These are phyloP conservation scores for Penicillium sp. DNA, from an alignment of 2,329 filamentous ascomycete genomes.

Conservation along the genomic window DNA sequence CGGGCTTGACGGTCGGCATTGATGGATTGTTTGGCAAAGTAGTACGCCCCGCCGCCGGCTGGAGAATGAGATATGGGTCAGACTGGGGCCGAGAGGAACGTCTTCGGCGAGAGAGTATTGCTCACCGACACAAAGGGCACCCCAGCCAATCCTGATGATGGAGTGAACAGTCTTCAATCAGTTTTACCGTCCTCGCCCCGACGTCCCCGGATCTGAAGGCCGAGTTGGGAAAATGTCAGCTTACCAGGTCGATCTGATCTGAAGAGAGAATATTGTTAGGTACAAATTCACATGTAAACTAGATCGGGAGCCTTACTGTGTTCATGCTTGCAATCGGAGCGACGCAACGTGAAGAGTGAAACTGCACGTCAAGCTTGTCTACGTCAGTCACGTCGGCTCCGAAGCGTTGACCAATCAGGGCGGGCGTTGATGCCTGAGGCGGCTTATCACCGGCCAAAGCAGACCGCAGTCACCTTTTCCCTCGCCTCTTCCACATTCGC, in stretches of 20 bases:
- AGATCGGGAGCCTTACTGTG: constrained; percentile 44
- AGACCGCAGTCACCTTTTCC: background rate
- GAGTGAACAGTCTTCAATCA: constrained; percentile 13
- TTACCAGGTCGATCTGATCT: constrained; percentile 61
- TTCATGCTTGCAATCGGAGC: constrained; percentile 51
- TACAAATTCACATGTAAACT: background rate
- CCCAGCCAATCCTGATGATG: constrained; percentile 79
- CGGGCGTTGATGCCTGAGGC: constrained; percentile 27
- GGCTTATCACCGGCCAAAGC: constrained; percentile 7
- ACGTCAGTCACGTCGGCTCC: constrained; percentile 19
- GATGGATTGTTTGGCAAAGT: constrained; percentile 91
- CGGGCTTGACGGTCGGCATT: constrained; percentile 79
- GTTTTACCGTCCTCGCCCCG: constrained; percentile 8
- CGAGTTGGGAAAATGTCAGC: constrained; percentile 20
- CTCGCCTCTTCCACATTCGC: background rate
- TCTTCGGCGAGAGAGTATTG: constrained; percentile 5
- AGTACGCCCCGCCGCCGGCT: constrained; percentile 91
- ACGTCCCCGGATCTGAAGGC: background rate
- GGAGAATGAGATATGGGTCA: constrained; percentile 14
- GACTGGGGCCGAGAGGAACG: background rate
- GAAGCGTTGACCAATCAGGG: constrained; percentile 9
- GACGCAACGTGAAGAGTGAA: constrained; percentile 5
- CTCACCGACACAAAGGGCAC: constrained; percentile 77
- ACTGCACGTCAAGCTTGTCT: constrained; percentile 13
- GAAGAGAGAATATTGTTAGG: constrained; percentile 13